phyloP scores from a whole-genome alignment of 345 rosid genomes.

The Eucalyptus lansdowneana region DNA sequence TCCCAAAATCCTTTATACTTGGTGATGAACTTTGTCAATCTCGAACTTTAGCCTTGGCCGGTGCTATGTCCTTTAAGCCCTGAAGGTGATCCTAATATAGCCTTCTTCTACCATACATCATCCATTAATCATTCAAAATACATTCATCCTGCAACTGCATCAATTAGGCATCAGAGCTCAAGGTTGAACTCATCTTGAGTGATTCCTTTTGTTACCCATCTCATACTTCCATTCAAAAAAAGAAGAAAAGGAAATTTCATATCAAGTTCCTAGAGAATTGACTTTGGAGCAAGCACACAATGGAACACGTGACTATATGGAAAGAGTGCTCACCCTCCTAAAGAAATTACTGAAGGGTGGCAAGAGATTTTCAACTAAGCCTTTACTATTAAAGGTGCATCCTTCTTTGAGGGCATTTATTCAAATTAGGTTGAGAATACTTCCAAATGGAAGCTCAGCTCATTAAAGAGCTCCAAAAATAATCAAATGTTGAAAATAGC shows the following conservation, averaged over 20 bases:
- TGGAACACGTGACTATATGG: not conserved
- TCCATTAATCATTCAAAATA: not conserved
- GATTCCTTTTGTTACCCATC: not conserved
- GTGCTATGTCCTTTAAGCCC: not conserved
- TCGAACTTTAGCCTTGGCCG: not conserved
- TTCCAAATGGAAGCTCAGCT: not conserved
- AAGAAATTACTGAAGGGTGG: not conserved
- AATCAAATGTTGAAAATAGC: not conserved
- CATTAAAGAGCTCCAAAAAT: not conserved
- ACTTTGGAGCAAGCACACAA: not conserved
- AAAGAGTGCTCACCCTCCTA: not conserved
- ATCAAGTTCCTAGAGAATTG: not conserved
- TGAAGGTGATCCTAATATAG: not conserved
- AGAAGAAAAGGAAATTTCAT: too few species aligned
- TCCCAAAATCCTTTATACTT: accelerated
- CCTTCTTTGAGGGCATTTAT: not conserved
- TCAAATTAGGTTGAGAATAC: not conserved
- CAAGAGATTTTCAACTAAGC: not conserved
- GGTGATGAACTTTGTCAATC: not conserved
- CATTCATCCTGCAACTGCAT: not conserved
- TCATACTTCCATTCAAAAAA: not conserved
- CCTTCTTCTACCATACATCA: not conserved
- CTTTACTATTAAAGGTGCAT: not conserved
- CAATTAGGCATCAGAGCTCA: not conserved
- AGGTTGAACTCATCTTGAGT: not conserved